Conservation (phyloP, 164 flowering plant genomes). For the Kingdonia uniflora region DNA sequence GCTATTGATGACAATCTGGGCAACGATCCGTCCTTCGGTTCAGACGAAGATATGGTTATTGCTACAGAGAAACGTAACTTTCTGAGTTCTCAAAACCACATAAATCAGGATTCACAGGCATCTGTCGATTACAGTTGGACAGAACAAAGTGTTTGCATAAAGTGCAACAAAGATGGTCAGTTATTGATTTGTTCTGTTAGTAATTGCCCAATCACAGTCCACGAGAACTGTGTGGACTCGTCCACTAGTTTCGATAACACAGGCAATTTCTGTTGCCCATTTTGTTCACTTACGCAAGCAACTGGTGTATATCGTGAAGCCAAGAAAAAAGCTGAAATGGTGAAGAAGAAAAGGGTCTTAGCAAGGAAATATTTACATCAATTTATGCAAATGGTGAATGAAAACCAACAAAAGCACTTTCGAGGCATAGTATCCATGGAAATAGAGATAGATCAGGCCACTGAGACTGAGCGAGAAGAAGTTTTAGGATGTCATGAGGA, state of each 20-base stretch:
- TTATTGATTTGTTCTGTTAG: constrained; percentile 36
- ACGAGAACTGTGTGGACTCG: constrained; percentile 48
- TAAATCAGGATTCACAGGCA: constrained; percentile 12
- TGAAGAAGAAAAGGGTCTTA: constrained; percentile 15
- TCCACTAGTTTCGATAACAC: constrained; percentile 25
- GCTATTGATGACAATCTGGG: constrained; percentile 19
- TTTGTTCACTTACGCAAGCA: constrained; percentile 49
- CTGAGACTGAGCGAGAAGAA: constrained; percentile 3
- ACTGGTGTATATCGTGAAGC: constrained; percentile 29
- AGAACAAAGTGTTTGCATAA: constrained; percentile 36
- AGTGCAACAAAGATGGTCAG: constrained; percentile 47
- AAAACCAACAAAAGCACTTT: constrained; percentile 5
- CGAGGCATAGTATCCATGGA: constrained; percentile 1
- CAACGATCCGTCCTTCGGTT: constrained; percentile 1
- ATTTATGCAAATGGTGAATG: constrained; percentile 18
- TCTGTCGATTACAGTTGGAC: constrained; percentile 19
- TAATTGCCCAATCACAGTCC: constrained; percentile 42
- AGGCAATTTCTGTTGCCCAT: constrained; percentile 60
- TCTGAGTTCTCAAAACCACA: constrained; percentile 26
- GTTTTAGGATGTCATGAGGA: not conserved
- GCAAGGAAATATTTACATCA: constrained; percentile 33
- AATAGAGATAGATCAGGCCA: not conserved
- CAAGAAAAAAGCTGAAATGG: constrained; percentile 22
- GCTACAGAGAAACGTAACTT: constrained; percentile 21
- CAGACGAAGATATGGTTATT: constrained; percentile 19